phyloP scores from a whole-genome alignment of 495 filamentous ascomycete genomes.

The Hypoxylon intermedium region DNA sequence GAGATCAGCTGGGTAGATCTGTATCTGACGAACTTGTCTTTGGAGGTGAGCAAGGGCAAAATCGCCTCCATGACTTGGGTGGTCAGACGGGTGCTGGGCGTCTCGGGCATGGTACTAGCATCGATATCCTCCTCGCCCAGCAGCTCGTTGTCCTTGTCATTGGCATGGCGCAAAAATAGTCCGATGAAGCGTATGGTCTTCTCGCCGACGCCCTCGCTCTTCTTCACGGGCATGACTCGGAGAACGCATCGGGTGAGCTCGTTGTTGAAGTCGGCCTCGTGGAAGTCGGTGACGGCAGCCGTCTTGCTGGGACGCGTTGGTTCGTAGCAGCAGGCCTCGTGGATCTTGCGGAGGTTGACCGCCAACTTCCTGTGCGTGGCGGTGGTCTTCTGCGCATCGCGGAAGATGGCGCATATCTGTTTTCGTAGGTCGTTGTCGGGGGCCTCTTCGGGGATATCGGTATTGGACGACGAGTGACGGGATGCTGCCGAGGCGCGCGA shows the following conservation, averaged over 20 bases:
- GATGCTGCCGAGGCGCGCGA: conserved; percentile 60
- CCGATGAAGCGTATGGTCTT: conserved; percentile 83
- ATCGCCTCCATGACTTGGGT: conserved; percentile 70
- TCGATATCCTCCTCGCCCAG: conserved; percentile 59
- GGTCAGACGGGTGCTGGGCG: conserved; percentile 79
- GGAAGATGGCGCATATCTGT: conserved; percentile 80
- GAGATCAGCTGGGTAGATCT: conserved; percentile 87
- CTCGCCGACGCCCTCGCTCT: conserved; percentile 89
- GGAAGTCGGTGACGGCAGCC: conserved; percentile 64
- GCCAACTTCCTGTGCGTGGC: conserved; percentile 89
- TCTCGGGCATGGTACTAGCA: conserved; percentile 72
- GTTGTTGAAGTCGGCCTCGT: conserved; percentile 83
- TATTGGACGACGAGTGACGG: conserved; percentile 69
- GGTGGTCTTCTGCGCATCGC: conserved; percentile 84
- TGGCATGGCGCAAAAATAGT: conserved; percentile 79
- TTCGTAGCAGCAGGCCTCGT: conserved; percentile 87
- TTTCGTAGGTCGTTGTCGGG: conserved; percentile 72
- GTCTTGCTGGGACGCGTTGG: conserved; percentile 61
- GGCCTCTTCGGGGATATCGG: conserved; percentile 76
- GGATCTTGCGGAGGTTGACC: conserved; percentile 82
- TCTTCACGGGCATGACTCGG: conserved; percentile 84
- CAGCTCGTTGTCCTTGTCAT: conserved; percentile 76
- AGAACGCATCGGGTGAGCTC: conserved; percentile 85
- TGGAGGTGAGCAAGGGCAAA: conserved; percentile 74
- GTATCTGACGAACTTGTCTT: conserved; percentile 92